phyloP scores from a whole-genome alignment of 768 basidiomycete species.

The Saitozyma podzolica region DNA sequence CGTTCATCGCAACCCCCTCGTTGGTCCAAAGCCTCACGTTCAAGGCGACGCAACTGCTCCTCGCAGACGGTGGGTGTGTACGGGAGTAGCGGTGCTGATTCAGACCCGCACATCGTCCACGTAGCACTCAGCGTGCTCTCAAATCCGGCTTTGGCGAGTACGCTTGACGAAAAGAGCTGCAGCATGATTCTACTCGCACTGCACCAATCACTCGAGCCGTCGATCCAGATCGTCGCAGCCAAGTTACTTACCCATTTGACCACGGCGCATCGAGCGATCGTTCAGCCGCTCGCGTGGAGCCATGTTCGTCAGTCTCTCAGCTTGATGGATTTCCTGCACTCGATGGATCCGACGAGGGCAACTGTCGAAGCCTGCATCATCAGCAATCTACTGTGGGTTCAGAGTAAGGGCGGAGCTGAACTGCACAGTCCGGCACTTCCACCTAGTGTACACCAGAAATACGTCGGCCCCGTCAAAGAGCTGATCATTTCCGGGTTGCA shows the following conservation, averaged over 20 bases:
- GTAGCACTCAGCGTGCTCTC: slow-evolving; percentile 35
- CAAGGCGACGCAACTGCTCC: slow-evolving; percentile 36
- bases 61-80: slow-evolving; percentile 37
- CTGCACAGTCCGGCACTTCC: slow-evolving; percentile 41
- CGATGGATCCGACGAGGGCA: slow-evolving; percentile 35
- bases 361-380: slow-evolving; percentile 46
- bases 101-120: slow-evolving; percentile 42
- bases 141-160: slow-evolving; percentile 37
- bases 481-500: slow-evolving; percentile 40
- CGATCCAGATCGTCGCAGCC: slow-evolving; percentile 45
- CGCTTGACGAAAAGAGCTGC: slow-evolving; percentile 39
- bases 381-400: slow-evolving; percentile 39
- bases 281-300: slow-evolving; percentile 43
- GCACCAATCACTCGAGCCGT: slow-evolving; percentile 40
- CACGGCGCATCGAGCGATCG: slow-evolving; percentile 41
- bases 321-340: slow-evolving; percentile 40
- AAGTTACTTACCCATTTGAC: slow-evolving; percentile 42
- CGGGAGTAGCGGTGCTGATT: not conserved
- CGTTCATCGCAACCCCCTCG: slow-evolving; percentile 23
- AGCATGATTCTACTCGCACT: slow-evolving; percentile 43
- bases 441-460: slow-evolving; percentile 35
- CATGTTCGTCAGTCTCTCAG: slow-evolving; percentile 42
- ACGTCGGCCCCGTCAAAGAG: slow-evolving; percentile 40
- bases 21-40: slow-evolving; percentile 31
- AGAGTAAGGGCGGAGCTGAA: slow-evolving; percentile 1